Conservation (phyloP, 163 green algal species). For the Chloroidium sp. region DNA sequence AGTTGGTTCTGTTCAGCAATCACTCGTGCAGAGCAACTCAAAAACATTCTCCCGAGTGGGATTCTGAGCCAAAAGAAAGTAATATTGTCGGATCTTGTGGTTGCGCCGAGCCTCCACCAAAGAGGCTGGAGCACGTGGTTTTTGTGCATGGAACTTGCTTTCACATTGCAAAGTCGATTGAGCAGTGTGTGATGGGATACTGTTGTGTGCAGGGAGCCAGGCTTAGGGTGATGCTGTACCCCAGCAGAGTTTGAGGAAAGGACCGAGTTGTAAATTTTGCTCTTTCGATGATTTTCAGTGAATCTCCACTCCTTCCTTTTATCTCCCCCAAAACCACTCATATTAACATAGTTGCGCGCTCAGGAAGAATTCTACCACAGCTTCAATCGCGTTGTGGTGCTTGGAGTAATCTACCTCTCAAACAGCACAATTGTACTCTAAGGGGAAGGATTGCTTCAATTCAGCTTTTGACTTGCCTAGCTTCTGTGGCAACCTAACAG, state of each 20-base stretch:
- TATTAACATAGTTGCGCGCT: too few species aligned
- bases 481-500: too few species aligned
- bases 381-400: too few species aligned
- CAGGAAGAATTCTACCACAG: too few species aligned
- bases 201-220: constrained; percentile 48
- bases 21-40: not conserved
- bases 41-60: not conserved
- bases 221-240: constrained; percentile 87
- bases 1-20: not conserved
- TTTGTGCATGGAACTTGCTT: not conserved
- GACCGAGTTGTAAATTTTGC: too few species aligned
- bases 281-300: too few species aligned
- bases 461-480: too few species aligned
- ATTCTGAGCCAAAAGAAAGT: not conserved
- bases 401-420: too few species aligned
- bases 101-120: constrained; percentile 4
- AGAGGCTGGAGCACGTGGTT: not conserved
- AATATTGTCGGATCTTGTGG: constrained; percentile 3
- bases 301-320: too few species aligned
- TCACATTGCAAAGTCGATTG: not conserved
- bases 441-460: too few species aligned
- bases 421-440: too few species aligned
- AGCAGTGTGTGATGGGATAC: not conserved
- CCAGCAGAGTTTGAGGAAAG: constrained; percentile 59
- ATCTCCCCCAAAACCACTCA: too few species aligned